These are phyloP conservation scores for Skeletonema tropicum DNA, from an alignment of 108 stramenopile species.

Conservation along the genomic window DNA sequence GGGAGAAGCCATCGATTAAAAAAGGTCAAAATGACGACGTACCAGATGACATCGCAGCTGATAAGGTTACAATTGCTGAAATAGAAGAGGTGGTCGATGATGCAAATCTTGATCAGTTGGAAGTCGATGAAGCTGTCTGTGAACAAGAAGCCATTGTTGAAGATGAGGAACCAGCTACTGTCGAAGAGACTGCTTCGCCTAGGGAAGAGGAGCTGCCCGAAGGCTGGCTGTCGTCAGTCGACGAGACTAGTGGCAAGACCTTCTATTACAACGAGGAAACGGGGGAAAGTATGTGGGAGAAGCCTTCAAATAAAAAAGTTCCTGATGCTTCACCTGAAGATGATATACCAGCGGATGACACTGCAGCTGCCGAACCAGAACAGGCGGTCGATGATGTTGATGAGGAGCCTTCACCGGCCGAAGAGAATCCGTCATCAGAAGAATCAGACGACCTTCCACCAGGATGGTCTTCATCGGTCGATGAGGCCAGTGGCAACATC, in stretches of 20 bases:
- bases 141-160: no score
- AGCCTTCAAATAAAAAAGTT: conserved; percentile 33
- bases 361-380: neutral
- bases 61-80: neutral
- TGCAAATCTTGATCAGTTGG: neutral
- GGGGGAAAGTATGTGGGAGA: conserved; percentile 86
- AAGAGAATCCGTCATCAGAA: neutral
- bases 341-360: neutral
- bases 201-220: neutral
- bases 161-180: neutral
- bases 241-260: neutral
- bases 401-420: neutral
- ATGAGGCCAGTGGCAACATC: conserved; percentile 15
- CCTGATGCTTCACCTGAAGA: neutral
- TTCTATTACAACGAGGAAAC: conserved; percentile 85
- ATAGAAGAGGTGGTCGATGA: neutral
- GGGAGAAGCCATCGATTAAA: conserved; percentile 61
- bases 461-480: conserved; percentile 44
- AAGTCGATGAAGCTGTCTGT: no score
- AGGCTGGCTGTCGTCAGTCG: neutral
- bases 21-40: neutral
- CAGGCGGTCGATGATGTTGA: neutral
- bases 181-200: neutral
- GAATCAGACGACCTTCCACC: conserved; percentile 23
- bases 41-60: neutral